A percentile compares a stretch with the other conserved stretches of the same genome.
Conservation (phyloP, 2,329 filamentous ascomycete species). For the Colletotrichum theobromicola region DNA sequence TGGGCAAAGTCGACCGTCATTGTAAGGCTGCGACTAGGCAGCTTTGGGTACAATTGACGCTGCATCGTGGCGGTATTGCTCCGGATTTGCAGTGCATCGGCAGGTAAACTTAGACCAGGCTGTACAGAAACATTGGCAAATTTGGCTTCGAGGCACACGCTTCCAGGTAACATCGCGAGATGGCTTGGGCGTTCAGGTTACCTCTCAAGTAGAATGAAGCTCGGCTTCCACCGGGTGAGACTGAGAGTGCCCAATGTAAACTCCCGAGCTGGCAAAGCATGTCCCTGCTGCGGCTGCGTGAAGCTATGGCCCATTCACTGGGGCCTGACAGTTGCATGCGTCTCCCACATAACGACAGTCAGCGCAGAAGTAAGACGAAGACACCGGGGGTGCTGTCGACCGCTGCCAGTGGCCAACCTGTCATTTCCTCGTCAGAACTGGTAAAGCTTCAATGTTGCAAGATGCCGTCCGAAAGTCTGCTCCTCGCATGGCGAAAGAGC, state of each 20-base stretch:
- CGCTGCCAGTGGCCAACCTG: neutral
- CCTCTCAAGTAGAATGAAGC: neutral
- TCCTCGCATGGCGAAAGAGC: neutral
- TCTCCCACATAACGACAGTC: neutral
- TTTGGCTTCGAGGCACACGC: neutral
- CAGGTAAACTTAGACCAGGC: neutral
- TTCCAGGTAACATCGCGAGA: neutral
- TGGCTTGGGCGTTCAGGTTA: neutral
- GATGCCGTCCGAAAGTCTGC: neutral
- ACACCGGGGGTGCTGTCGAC: neutral
- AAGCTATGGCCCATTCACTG: slow-evolving; percentile 9
- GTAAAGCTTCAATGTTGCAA: neutral
- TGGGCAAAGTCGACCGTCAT: neutral
- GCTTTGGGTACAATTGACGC: neutral
- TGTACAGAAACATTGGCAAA: neutral
- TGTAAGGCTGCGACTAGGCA: neutral
- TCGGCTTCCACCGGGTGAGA: slow-evolving; percentile 6
- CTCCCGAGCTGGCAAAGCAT: neutral
- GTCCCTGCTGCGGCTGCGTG: slow-evolving; percentile 3
- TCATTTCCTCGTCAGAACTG: neutral
- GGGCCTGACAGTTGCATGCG: neutral
- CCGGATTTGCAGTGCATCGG: slow-evolving; percentile 9
- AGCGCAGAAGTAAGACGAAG: neutral
- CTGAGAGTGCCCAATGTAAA: neutral
- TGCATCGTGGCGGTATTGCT: neutral